Base-by-base conservation (phyloP, 768 basidiomycete species). In the Termitomyces heimii region DNA sequence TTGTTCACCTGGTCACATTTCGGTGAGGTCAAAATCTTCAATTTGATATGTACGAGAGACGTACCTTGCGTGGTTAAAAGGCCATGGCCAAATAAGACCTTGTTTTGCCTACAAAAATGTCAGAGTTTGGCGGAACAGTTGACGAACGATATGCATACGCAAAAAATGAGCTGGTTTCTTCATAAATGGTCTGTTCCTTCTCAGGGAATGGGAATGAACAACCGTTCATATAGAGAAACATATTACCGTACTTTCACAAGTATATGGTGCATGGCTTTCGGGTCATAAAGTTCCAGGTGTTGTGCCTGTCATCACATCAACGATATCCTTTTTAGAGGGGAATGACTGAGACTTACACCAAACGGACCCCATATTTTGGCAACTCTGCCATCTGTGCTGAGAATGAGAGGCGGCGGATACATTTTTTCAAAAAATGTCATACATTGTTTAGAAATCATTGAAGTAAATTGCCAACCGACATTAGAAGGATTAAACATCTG, bases 211-310 rank as follows among this genome's bases (percentile, higher is more conserved):
- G 29, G 3, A 20, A 3, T 37, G 39, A 32, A 37, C 26, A 10
- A 2, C 37, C 7, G 12, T 24, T 32, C 14, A 22, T 40, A 39
- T 65, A 67, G 22, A 67, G 63, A 63, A 20, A 13, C 66, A 12
- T 8, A 7, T 28, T 20, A 18, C 20, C 26, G 22, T 6, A 64
- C 65, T 58, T 73, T 77, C 40, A 77, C 66, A n/a, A 73, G 55
- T 26, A 76, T 69, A 48, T 74, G 68, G 48, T 74, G 64, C 22
- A 76, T 24, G 3, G 75, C 75, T 24, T 66, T 68, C 8, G 73
- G 75, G 44, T 76, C 75, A 4, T 68, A 70, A 39, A 72, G 58
- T 51, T 71, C 70, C 47, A 76, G 63, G 12, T 70, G 66, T 13
- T 63, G 66, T 63, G 51, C 28, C 64, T 70, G 24, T 26, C 20